Percentiles rank a stretch among this genome's conserved stretches.
Conservation (phyloP, 1,139 yeast species). For the Candida sp. region DNA sequence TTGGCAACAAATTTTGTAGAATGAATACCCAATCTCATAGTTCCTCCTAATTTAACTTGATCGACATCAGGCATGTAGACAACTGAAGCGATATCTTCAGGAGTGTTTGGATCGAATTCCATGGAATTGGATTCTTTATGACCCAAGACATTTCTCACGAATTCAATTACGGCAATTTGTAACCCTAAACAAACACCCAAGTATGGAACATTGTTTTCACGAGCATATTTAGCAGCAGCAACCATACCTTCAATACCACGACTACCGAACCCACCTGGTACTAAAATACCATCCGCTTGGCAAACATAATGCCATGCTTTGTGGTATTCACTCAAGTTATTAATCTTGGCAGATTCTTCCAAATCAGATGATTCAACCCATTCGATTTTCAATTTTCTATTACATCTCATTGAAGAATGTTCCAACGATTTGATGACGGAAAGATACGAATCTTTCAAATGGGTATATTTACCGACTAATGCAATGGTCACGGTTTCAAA, state of each 20-base stretch:
- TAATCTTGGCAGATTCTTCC: conserved; percentile 65
- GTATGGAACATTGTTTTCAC: conserved; percentile 91
- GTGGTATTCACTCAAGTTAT: conserved; percentile 76
- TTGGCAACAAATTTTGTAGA: conserved; percentile 76
- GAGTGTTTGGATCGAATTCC: conserved; percentile 69
- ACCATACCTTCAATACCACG: conserved; percentile 99
- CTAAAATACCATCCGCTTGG: conserved; percentile 94
- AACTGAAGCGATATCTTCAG: conserved; percentile 72
- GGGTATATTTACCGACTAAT: conserved; percentile 94
- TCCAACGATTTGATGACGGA: conserved; percentile 95
- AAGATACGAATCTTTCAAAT: conserved; percentile 90
- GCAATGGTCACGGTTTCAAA: conserved; percentile 91
- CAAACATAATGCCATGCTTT: conserved; percentile 95
- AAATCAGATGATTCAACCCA: conserved; percentile 97
- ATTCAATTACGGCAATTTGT: conserved; percentile 96
- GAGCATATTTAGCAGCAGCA: conserved; percentile 95
- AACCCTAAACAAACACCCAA: conserved; percentile 97
- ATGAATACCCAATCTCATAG: conserved; percentile 97
- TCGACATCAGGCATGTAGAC: conserved; percentile 99
- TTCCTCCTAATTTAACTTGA: conserved; percentile 95
- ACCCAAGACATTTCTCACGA: conserved; percentile 79
- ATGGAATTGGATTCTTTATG: conserved; percentile 70
- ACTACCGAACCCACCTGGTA: conserved; percentile 98
- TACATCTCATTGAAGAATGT: conserved; percentile 90
- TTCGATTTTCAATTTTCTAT: conserved; percentile 76